Evolutionary conservation across 805 yeast genomes (phyloP).

Genomic region (Zygosaccharomyces rouxii): DNA sequence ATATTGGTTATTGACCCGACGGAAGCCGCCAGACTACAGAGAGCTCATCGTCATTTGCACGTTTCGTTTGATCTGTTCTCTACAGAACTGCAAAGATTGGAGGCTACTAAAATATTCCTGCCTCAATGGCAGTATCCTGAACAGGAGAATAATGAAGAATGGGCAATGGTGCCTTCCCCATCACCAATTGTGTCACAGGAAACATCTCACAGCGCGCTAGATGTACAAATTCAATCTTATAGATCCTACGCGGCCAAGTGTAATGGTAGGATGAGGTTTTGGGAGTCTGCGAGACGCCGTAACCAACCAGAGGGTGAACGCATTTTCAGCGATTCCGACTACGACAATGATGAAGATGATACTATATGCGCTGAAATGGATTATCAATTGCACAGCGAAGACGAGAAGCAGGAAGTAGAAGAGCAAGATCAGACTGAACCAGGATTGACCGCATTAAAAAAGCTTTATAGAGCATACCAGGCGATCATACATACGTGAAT

Average conservation of each 20-base stretch:
- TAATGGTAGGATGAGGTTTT: background rate
- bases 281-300: background rate
- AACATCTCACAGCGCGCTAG: background rate
- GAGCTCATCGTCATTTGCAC: slow-evolving; percentile 2
- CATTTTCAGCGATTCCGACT: background rate
- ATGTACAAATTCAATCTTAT: background rate
- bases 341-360: background rate
- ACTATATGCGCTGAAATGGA: slow-evolving; percentile 2
- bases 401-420: background rate
- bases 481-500: background rate
- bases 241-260: slow-evolving; percentile 3
- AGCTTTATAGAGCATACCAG: background rate
- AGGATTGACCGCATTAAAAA: background rate
- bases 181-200: background rate
- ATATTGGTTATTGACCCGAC: background rate
- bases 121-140: slow-evolving; percentile 6
- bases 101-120: background rate
- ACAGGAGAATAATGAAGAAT: slow-evolving; percentile 8
- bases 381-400: background rate
- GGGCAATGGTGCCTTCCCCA: slow-evolving; percentile 3
- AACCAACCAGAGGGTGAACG: background rate
- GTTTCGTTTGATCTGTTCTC: slow-evolving; percentile 4
- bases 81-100: slow-evolving; percentile 6
- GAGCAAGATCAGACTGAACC: background rate
- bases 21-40: background rate